These are phyloP conservation scores for Claviceps spartinae DNA, from an alignment of 2,329 filamentous ascomycete species.

Conservation along the genomic window DNA sequence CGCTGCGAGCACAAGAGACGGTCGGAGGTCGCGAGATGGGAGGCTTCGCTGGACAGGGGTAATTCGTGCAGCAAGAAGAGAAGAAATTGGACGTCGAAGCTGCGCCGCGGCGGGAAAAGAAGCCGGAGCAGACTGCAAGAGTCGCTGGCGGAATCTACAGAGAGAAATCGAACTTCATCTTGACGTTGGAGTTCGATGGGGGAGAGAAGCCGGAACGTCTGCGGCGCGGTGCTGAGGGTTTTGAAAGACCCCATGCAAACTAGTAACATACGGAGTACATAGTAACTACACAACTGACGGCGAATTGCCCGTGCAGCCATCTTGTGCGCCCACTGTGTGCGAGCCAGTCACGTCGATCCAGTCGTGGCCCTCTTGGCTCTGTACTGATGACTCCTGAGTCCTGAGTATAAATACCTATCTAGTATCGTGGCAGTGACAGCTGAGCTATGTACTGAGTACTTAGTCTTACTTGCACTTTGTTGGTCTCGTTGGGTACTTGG, in stretches of 20 bases:
- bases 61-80: neutral
- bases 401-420: too few species aligned
- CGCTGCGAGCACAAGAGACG: slow-evolving; percentile 21
- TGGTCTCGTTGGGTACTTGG: too few species aligned
- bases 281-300: neutral
- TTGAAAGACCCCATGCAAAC: slow-evolving; percentile 15
- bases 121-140: slow-evolving; percentile 40
- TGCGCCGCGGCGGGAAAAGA: slow-evolving; percentile 26
- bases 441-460: too few species aligned
- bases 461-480: too few species aligned
- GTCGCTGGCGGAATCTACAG: slow-evolving; percentile 39
- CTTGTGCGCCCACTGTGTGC: too few species aligned
- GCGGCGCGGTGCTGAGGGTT: slow-evolving; percentile 12
- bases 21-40: neutral
- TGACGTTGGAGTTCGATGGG: slow-evolving; percentile 36
- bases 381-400: too few species aligned
- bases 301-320: too few species aligned
- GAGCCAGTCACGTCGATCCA: too few species aligned
- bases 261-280: too few species aligned
- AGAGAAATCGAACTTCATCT: slow-evolving; percentile 39
- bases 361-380: too few species aligned
- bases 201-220: slow-evolving; percentile 1
- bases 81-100: slow-evolving; percentile 4
- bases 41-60: too few species aligned
- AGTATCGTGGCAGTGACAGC: too few species aligned